A percentile compares a stretch with the other conserved stretches of the same genome.
Conservation (phyloP, 345 rosid genomes). For the Populus tremula region DNA sequence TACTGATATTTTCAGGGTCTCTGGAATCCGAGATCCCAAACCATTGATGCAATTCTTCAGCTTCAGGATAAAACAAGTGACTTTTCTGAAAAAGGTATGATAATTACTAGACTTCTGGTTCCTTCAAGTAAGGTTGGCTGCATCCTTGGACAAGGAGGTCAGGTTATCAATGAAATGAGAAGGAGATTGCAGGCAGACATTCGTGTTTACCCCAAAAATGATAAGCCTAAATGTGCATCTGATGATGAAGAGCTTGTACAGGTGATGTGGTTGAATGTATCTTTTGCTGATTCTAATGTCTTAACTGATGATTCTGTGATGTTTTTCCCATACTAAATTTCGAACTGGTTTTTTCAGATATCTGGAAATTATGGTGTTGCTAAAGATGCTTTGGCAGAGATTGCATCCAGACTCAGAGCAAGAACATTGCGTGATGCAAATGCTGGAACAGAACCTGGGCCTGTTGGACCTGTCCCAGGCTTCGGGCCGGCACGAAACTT, state of each 20-base stretch:
- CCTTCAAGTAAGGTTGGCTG: slow-evolving; percentile 59
- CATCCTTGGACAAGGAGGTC: slow-evolving; percentile 64
- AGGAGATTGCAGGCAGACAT: slow-evolving; percentile 59
- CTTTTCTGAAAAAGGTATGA: slow-evolving; percentile 40
- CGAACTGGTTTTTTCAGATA: slow-evolving; percentile 31
- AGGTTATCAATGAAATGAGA: slow-evolving; percentile 62
- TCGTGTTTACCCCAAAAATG: slow-evolving; percentile 54
- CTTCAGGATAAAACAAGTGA: slow-evolving; percentile 54
- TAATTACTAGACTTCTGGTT: slow-evolving; percentile 52
- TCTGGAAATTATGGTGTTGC: slow-evolving; percentile 51
- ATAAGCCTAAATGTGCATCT: slow-evolving; percentile 49
- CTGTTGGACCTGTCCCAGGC: slow-evolving; percentile 33
- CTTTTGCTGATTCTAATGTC: not conserved
- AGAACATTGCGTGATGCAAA: slow-evolving; percentile 52
- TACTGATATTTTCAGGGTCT: slow-evolving; percentile 37
- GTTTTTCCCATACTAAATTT: not conserved
- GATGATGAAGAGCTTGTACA: slow-evolving; percentile 65
- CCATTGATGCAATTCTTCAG: slow-evolving; percentile 57
- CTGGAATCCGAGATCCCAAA: slow-evolving; percentile 45
- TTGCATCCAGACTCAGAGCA: slow-evolving; percentile 45
- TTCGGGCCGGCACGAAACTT: slow-evolving; percentile 33
- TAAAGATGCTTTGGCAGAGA: slow-evolving; percentile 55
- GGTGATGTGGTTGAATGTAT: slow-evolving; percentile 26
- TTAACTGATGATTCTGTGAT: slow-evolving; percentile 3
- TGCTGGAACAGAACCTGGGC: slow-evolving; percentile 35